phyloP scores from a whole-genome alignment of 2,329 filamentous ascomycete species.

The Arthroderma sp. region DNA sequence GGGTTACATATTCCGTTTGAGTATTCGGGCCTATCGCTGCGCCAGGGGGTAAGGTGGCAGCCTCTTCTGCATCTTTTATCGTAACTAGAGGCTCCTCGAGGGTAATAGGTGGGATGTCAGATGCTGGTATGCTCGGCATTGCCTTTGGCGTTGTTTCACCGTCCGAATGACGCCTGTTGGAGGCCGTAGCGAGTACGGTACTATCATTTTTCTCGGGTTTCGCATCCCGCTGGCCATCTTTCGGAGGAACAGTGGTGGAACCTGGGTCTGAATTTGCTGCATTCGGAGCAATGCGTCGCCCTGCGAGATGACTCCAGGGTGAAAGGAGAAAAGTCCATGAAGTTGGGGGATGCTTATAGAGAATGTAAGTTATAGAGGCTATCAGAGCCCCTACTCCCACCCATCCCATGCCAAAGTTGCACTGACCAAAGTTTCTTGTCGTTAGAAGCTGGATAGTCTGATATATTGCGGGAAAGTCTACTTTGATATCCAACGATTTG shows the following conservation, averaged over 20 bases:
- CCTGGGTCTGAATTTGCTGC: not conserved
- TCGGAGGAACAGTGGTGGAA: not conserved
- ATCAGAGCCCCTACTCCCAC: conserved; percentile 30
- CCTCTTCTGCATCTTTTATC: not conserved
- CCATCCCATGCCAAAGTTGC: conserved; percentile 29
- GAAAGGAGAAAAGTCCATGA: conserved; percentile 21
- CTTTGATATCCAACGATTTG: too few species aligned
- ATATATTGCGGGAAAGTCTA: too few species aligned
- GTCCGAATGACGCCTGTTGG: conserved; percentile 15
- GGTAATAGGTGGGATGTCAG: conserved; percentile 25
- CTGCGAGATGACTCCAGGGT: not conserved
- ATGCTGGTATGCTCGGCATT: conserved; percentile 18
- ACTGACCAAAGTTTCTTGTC: not conserved
- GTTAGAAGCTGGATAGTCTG: not conserved
- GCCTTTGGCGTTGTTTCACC: conserved; percentile 30
- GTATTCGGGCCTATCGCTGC: conserved; percentile 6
- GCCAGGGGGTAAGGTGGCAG: conserved; percentile 8
- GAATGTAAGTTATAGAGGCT: conserved; percentile 29
- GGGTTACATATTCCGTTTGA: not conserved
- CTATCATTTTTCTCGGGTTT: not conserved
- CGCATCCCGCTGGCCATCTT: not conserved
- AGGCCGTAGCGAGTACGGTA: not conserved
- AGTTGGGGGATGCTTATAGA: conserved; percentile 30
- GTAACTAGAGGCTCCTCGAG: conserved; percentile 16
- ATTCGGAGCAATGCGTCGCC: not conserved